phyloP scores from a whole-genome alignment of 2,329 filamentous ascomycete genomes.

The Graphium sp. region DNA sequence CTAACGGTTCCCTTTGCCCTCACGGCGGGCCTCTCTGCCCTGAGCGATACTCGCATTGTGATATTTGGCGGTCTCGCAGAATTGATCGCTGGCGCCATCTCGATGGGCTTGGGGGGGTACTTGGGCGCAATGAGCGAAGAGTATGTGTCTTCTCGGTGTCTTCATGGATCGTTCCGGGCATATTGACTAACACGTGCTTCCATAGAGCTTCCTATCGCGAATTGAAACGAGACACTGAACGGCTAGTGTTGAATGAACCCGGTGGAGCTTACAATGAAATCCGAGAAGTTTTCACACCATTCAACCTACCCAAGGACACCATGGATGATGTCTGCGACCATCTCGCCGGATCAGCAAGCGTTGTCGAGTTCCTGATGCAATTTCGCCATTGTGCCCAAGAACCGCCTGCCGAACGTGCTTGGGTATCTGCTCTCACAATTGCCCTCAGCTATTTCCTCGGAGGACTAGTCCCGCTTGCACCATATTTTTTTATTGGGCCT shows the following conservation, averaged over 20 bases:
- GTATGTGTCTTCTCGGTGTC: slow-evolving; percentile 3
- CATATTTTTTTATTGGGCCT: slow-evolving; percentile 52
- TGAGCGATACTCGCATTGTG: slow-evolving; percentile 48
- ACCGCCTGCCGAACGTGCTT: slow-evolving; percentile 22
- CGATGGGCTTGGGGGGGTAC: slow-evolving; percentile 63
- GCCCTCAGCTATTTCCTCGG: slow-evolving; percentile 54
- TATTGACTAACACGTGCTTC: background rate
- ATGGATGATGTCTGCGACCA: slow-evolving; percentile 28
- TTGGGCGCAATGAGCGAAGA: slow-evolving; percentile 44
- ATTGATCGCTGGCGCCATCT: slow-evolving; percentile 59
- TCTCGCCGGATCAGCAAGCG: slow-evolving; percentile 11
- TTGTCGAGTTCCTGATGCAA: slow-evolving; percentile 21
- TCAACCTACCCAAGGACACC: slow-evolving; percentile 25
- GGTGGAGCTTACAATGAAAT: slow-evolving; percentile 27
- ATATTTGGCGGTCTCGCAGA: slow-evolving; percentile 61
- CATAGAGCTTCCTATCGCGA: slow-evolving; percentile 7
- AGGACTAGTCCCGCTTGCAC: slow-evolving; percentile 52
- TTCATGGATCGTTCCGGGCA: slow-evolving; percentile 1
- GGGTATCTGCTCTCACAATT: slow-evolving; percentile 46
- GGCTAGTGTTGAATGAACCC: slow-evolving; percentile 9
- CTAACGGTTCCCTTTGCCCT: slow-evolving; percentile 68
- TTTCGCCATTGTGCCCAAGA: slow-evolving; percentile 17
- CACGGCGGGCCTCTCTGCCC: slow-evolving; percentile 52
- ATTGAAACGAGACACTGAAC: slow-evolving; percentile 3
- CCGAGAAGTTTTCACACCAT: slow-evolving; percentile 31